Percentiles rank a stretch among this genome's conserved stretches.
Evolutionary conservation across 257 asterid species (phyloP).

Genomic region (Apocynum venetum): DNA sequence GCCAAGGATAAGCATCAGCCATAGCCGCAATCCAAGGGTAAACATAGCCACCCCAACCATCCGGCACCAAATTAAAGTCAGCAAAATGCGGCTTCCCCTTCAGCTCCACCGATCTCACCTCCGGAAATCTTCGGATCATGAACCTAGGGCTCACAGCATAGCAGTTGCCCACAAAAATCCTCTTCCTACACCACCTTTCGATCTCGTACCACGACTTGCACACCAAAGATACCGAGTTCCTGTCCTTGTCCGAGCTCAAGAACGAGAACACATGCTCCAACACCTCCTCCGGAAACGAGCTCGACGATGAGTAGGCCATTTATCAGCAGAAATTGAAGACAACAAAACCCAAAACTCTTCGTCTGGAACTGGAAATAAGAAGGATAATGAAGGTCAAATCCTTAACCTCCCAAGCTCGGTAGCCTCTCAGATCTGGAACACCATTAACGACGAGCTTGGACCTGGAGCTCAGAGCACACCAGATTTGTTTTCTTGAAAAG

Average conservation of each 20-base stretch:
- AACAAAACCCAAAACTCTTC: neutral
- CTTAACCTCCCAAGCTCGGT: conserved; percentile 16
- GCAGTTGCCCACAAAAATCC: conserved; percentile 79
- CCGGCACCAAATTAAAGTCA: conserved; percentile 85
- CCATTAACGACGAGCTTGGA: conserved; percentile 38
- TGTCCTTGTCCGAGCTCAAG: conserved; percentile 53
- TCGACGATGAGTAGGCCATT: conserved; percentile 53
- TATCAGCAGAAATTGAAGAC: neutral
- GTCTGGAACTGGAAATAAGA: neutral
- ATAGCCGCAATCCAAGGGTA: conserved; percentile 71
- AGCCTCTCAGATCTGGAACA: conserved; percentile 32
- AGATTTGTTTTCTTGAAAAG: neutral
- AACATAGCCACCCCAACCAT: conserved; percentile 82
- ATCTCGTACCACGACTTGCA: conserved; percentile 95
- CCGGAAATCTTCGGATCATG: conserved; percentile 78
- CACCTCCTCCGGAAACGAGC: conserved; percentile 77
- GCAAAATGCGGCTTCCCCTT: conserved; percentile 98
- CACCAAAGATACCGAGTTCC: conserved; percentile 79
- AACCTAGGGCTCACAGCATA: conserved; percentile 65
- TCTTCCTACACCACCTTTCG: conserved; percentile 83
- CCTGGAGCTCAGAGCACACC: conserved; percentile 13
- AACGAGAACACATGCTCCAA: conserved; percentile 79
- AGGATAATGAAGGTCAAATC: conserved; percentile 27
- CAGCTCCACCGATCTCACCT: conserved; percentile 64
- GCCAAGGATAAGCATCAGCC: conserved; percentile 62